phyloP scores from a whole-genome alignment of 129 eudicot genomes.

The Flaveria ramosissima region DNA sequence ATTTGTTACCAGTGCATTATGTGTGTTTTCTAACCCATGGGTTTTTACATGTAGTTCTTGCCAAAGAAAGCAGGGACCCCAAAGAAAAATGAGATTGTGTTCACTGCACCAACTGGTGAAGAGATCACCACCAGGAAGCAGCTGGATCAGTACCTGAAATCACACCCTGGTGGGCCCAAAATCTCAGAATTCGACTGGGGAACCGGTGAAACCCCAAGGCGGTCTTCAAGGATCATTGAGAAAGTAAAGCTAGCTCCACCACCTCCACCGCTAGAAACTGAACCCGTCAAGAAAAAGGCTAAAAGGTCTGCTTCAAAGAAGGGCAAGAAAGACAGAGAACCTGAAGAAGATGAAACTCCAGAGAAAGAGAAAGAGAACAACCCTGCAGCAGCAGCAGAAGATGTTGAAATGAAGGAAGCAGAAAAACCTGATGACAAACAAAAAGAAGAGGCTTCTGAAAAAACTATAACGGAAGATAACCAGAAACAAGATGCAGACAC shows the following conservation, averaged over 20 bases:
- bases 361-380: constrained; percentile 41
- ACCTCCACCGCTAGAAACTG: constrained; percentile 45
- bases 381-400: constrained; percentile 18
- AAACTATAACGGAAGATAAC: constrained; percentile 21
- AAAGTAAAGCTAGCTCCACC: constrained; percentile 60
- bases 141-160: constrained; percentile 72
- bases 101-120: constrained; percentile 85
- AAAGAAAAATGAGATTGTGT: constrained; percentile 68
- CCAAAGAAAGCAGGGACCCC: constrained; percentile 79
- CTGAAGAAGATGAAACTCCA: constrained; percentile 30
- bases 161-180: constrained; percentile 82
- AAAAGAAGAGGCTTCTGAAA: constrained; percentile 32
- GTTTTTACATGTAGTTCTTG: constrained; percentile 47
- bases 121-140: constrained; percentile 66
- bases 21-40: constrained; percentile 15
- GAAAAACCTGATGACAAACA: constrained; percentile 27
- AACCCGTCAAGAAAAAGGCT: constrained; percentile 53
- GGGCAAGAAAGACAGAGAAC: constrained; percentile 45
- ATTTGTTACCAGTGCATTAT: neutral
- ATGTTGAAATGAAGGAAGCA: constrained; percentile 40
- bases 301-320: constrained; percentile 52
- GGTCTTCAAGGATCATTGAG: constrained; percentile 76
- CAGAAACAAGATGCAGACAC: constrained; percentile 33
- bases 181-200: constrained; percentile 78
- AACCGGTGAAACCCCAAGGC: constrained; percentile 74